phyloP scores from a whole-genome alignment of 2,329 filamentous ascomycete species.

The Fusarium sp. region DNA sequence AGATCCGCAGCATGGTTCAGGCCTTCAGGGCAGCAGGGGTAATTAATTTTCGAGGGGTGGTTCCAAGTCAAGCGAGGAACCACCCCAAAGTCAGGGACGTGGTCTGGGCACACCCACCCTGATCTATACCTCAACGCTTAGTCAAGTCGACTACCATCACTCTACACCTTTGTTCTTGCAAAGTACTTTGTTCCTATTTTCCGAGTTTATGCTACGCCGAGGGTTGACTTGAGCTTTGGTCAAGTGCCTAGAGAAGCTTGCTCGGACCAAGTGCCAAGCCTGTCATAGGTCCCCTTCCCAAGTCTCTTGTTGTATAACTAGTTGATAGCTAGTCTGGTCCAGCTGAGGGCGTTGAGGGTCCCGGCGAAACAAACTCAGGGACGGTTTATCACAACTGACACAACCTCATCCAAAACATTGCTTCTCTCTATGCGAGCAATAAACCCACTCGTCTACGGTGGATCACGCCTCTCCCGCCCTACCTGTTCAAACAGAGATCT shows the following conservation, averaged over 20 bases:
- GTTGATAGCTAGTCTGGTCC: slow-evolving; percentile 22
- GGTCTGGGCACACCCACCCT: slow-evolving; percentile 7
- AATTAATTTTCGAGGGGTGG: slow-evolving; percentile 20
- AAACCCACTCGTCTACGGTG: slow-evolving; percentile 40
- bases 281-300: slow-evolving; percentile 13
- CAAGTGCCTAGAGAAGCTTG: slow-evolving; percentile 12
- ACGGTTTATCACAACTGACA: slow-evolving; percentile 37
- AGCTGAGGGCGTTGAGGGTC: slow-evolving; percentile 36
- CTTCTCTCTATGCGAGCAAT: slow-evolving; percentile 44
- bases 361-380: slow-evolving; percentile 38
- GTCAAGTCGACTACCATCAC: slow-evolving; percentile 1
- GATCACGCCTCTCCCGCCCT: slow-evolving; percentile 47
- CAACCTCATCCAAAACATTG: slow-evolving; percentile 35
- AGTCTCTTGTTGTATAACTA: slow-evolving; percentile 33
- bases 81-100: slow-evolving; percentile 21
- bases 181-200: slow-evolving; percentile 13
- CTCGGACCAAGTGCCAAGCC: slow-evolving; percentile 18
- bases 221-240: slow-evolving; percentile 8
- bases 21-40: slow-evolving; percentile 10
- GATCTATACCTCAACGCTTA: slow-evolving; percentile 20
- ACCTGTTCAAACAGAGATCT: slow-evolving; percentile 42
- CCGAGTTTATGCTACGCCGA: background rate
- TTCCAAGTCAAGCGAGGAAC: background rate
- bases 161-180: slow-evolving; percentile 28
- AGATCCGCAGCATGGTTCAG: slow-evolving; percentile 33